A percentile compares a stretch with the other conserved stretches of the same genome.
Conservation (phyloP, 2,329 filamentous ascomycete genomes). For the Arthrobotrys sinensis region DNA sequence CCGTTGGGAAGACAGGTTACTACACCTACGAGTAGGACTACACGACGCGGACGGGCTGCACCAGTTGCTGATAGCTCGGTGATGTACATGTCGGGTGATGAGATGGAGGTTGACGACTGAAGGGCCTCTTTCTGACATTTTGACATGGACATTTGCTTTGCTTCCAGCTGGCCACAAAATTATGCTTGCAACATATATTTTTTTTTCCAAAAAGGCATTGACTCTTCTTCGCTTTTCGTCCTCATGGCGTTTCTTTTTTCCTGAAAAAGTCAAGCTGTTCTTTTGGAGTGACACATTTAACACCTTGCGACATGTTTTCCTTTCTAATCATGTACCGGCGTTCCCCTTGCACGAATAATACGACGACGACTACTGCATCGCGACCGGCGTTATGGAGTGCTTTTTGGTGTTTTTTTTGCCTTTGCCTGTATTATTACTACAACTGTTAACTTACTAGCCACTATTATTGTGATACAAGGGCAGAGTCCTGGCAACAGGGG, state of each 20-base stretch:
- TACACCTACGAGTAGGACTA: slow-evolving; percentile 33
- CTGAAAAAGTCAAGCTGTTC: not conserved
- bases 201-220: too few species aligned
- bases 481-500: not conserved
- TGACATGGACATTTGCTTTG: not conserved
- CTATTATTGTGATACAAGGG: slow-evolving; percentile 15
- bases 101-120: slow-evolving; percentile 59
- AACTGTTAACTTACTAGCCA: not conserved
- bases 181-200: too few species aligned
- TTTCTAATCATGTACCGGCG: slow-evolving; percentile 3
- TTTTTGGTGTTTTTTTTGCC: not conserved
- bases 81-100: slow-evolving; percentile 58
- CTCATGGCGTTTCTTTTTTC: not conserved
- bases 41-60: slow-evolving; percentile 25
- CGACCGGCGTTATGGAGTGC: slow-evolving; percentile 7
- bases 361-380: slow-evolving; percentile 16
- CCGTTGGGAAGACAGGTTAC: slow-evolving; percentile 28
- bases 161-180: not conserved
- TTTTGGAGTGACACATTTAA: not conserved
- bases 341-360: slow-evolving; percentile 8
- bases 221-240: not conserved
- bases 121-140: slow-evolving; percentile 1
- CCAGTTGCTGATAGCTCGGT: slow-evolving; percentile 46
- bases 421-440: slow-evolving; percentile 15
- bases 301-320: slow-evolving; percentile 8